Base-by-base conservation (phyloP, 768 basidiomycete species). In the Coprinopsis strossmayeri region DNA sequence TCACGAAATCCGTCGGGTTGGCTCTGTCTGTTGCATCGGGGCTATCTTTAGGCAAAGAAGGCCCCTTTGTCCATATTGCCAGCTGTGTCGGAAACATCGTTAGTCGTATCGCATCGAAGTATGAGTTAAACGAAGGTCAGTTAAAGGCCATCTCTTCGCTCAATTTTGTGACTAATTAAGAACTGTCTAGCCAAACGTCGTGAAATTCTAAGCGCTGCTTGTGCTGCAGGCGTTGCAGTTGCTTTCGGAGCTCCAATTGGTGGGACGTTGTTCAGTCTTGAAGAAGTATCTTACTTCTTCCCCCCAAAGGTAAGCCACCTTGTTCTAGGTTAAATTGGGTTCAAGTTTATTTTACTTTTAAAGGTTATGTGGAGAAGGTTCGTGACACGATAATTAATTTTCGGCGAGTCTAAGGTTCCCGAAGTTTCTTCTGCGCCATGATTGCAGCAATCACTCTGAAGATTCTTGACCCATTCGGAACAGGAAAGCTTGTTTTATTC, bases 241-340 rank as follows among this genome's bases (percentile, higher is more conserved):
- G 91, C 94, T 0, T 97, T 98, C 60, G 95, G 95, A 39, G 94
- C 95, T 0, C 96, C 96, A 0, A 90, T 99, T 39, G 95, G 91
- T 20, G 91, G 92, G 11, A 91, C 90, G 1, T 62, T 95, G 45
- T 95, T 95, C 64, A 91, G 91, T 54, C 67, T 97, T 55, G 95
- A 98, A 65, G 95, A 98, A 64, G 93, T 95, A 4, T 90, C 87
- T 3, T 95, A 95, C 63, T 98, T 90, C 67, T 98, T 97, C 64
- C 96, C 95, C 11, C 87, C 94, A 0, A 96, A 96, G 73, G 87
- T 82, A 49, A 21, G 56, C 32, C 12, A 17, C 37, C 26, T 32
- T 50, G 5, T 15, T 35, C 27, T 10, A 7, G 28, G 3, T 15
- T 11, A 26, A 2, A 35, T 23, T 41, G 18, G 5, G n/a, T n/a